Evolutionary conservation across 148 eudicot genomes (phyloP), one percentile per base, ranked within the genome.

Genomic region (Agrostemma githago): DNA sequence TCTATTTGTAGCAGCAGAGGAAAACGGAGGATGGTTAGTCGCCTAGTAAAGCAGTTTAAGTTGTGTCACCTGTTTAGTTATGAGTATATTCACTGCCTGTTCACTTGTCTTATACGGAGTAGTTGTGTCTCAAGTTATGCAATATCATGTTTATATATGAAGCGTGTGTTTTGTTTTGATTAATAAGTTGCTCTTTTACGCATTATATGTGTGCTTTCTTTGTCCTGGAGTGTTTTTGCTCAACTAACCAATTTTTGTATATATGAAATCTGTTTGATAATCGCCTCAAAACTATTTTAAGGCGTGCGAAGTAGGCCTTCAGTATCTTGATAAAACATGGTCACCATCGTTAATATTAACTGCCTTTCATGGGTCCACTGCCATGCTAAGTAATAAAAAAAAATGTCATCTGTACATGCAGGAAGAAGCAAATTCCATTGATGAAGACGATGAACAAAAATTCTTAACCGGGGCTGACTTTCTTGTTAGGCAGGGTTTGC

Each of bases 341-440:
- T 20, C 64, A 5, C 26, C 34, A 3, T 58, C 34, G 20, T 60
- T 26, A 19, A 17, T 16, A 60, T 0, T 0, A 19, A 19, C 3
- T 60, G 34, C 64, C 21, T 20, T 60, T 60, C 64, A 60, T 60
- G 34, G 62, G 38, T 60, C 26, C 38, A 6, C 14, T 17, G 34
- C 43, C 34, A 16, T 66, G 70, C 70, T 40, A 66, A 66, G 26
- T 41, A 26, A 26, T 0, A 26, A 26, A 1, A 4, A 42, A 21
- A 66, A n/a, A 0, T 42, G n/a, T 38, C 19, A 64, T 15, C 9
- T 12, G 17, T 69, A 41, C 26, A 48, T 83, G 64, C 86, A 95
- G 99, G 99, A 92, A 78, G 96, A 95, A 81, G 82, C 79, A 65
- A 89, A 86, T 78, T 78, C 84, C 57, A 86, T 92, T 70, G 92